Conservation (phyloP, 2,329 filamentous ascomycete genomes). For the Hirsutella rhossiliensis region DNA sequence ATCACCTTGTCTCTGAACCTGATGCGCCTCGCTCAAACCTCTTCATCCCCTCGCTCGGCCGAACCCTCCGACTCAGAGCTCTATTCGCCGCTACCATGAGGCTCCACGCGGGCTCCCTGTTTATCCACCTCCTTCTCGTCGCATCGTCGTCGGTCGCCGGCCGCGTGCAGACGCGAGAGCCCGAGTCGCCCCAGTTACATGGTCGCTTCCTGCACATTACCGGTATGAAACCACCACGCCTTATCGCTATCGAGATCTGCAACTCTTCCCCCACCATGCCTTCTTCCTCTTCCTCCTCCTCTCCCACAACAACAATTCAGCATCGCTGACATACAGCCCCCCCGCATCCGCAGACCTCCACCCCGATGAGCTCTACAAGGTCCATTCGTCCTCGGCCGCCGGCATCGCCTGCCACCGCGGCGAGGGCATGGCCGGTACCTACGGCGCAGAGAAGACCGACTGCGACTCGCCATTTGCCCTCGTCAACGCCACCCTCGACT, state of each 20-base stretch:
- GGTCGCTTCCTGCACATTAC: slow-evolving; percentile 83
- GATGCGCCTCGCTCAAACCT: background rate
- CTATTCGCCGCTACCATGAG: background rate
- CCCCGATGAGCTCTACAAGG: slow-evolving; percentile 77
- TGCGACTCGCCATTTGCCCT: slow-evolving; percentile 78
- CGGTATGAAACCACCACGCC: slow-evolving; percentile 35
- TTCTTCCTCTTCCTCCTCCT: background rate
- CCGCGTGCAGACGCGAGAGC: background rate
- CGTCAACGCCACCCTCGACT: slow-evolving; percentile 79
- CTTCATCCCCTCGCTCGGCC: background rate
- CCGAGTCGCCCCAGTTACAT: slow-evolving; percentile 33
- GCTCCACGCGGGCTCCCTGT: background rate
- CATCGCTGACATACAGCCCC: background rate
- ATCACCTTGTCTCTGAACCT: too few relatives aligned
- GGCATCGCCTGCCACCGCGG: slow-evolving; percentile 68
- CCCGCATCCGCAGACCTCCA: slow-evolving; percentile 59
- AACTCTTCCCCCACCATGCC: background rate
- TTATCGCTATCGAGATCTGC: background rate
- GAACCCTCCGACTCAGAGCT: background rate
- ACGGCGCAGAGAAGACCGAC: slow-evolving; percentile 75
- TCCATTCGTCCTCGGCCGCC: slow-evolving; percentile 58
- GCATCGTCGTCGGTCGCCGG: background rate
- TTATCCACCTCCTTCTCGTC: background rate
- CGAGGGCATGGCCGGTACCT: slow-evolving; percentile 63
- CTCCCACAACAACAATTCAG: background rate